Evolutionary conservation across 139 green algal species (phyloP).

Genomic region (Chlorella sp.): DNA sequence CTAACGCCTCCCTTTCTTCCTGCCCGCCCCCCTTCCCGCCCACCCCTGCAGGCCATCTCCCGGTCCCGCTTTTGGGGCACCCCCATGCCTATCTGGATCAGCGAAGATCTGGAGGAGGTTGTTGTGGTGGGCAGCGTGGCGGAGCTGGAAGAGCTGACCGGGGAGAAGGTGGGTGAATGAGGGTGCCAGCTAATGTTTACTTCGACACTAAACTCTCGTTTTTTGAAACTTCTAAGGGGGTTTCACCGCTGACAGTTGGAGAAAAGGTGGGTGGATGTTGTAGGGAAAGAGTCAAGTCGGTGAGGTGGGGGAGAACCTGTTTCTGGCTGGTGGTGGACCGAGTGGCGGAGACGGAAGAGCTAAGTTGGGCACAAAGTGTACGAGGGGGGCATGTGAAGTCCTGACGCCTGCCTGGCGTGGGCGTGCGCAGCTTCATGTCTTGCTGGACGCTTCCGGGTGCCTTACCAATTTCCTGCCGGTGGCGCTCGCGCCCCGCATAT

Average conservation of each 20-base stretch:
- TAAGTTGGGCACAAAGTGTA: too few species aligned
- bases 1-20: neutral
- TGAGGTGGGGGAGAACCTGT: neutral
- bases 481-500: conserved; percentile 40
- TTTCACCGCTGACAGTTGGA: too few species aligned
- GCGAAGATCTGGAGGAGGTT: conserved; percentile 89
- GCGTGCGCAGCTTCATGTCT: neutral
- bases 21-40: neutral
- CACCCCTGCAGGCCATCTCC: conserved; percentile 60
- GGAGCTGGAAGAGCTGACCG: conserved; percentile 91
- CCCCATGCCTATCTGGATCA: conserved; percentile 95
- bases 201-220: too few species aligned
- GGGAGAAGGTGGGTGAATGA: conserved; percentile 71
- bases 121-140: conserved; percentile 86
- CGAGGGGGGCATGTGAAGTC: too few species aligned
- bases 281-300: too few species aligned
- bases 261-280: conserved; percentile 68
- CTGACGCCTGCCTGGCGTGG: too few species aligned
- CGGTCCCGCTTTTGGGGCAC: conserved; percentile 97
- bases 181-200: too few species aligned
- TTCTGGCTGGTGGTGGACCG: too few species aligned
- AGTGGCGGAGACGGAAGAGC: neutral
- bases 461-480: conserved; percentile 81
- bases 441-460: conserved; percentile 47
- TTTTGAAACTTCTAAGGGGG: too few species aligned